A percentile compares a stretch with the other conserved stretches of the same genome.
phyloP scores from a whole-genome alignment of 345 rosid species.

The Durio zibethinus region DNA sequence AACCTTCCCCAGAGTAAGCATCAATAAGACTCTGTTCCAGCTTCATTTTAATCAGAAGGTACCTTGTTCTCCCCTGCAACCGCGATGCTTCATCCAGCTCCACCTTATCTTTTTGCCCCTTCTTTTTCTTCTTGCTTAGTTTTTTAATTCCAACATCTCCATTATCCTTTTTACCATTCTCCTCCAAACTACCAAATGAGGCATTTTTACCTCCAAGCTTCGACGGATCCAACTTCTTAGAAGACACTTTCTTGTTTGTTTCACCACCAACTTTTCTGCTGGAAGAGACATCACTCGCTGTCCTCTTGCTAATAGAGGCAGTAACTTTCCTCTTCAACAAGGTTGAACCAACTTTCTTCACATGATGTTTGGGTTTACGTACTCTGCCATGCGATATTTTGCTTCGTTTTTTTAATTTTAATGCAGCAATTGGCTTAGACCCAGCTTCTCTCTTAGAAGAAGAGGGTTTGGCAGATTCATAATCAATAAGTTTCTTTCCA shows the following conservation, averaged over 20 bases:
- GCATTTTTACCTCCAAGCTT: conserved; percentile 18
- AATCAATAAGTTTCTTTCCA: conserved; percentile 23
- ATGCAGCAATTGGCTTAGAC: conserved; percentile 46
- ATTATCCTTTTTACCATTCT: conserved; percentile 25
- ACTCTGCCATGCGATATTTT: conserved; percentile 26
- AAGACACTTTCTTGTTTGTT: conserved; percentile 22
- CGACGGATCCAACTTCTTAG: conserved; percentile 26
- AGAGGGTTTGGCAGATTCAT: conserved; percentile 31
- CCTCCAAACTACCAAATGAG: conserved; percentile 12
- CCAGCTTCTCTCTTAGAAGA: conserved; percentile 32
- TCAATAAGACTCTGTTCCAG: conserved; percentile 96
- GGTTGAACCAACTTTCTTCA: conserved; percentile 24
- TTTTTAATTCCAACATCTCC: conserved; percentile 33
- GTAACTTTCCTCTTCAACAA: conserved; percentile 25
- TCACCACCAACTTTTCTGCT: conserved; percentile 17
- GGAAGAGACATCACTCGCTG: conserved; percentile 18
- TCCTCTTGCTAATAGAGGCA: conserved; percentile 25
- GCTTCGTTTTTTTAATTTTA: conserved; percentile 30
- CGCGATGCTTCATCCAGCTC: conserved; percentile 72
- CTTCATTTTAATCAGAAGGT: conserved; percentile 87
- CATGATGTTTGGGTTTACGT: conserved; percentile 25
- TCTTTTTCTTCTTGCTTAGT: conserved; percentile 49
- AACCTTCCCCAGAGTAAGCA: conserved; percentile 94
- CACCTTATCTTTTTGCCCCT: conserved; percentile 39
- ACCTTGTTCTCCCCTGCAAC: conserved; percentile 86